Conservation (phyloP, 2,329 filamentous ascomycete species). For the Penicillium sp. region DNA sequence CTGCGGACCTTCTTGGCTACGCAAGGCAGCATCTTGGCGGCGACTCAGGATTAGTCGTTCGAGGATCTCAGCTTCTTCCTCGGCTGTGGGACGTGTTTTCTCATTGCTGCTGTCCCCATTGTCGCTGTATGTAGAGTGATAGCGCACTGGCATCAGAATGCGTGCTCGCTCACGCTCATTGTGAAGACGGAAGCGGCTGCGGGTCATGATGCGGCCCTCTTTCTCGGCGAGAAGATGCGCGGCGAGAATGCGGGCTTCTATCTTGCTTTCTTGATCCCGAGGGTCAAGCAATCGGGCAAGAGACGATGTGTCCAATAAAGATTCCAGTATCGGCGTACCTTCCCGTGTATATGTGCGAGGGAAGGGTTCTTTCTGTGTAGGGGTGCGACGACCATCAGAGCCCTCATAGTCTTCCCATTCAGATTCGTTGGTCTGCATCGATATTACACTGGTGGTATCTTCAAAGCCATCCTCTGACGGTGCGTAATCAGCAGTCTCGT, state of each 20-base stretch:
- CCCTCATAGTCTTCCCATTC: constrained; percentile 47
- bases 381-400: constrained; percentile 60
- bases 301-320: constrained; percentile 61
- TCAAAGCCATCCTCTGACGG: constrained; percentile 56
- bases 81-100: constrained; percentile 34
- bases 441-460: constrained; percentile 79
- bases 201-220: constrained; percentile 67
- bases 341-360: constrained; percentile 43
- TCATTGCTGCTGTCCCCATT: constrained; percentile 15
- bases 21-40: constrained; percentile 34
- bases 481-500: constrained; percentile 74
- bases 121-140: constrained; percentile 25
- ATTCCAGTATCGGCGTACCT: constrained; percentile 57
- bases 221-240: constrained; percentile 64
- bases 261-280: constrained; percentile 68
- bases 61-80: constrained; percentile 57
- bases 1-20: constrained; percentile 20
- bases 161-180: constrained; percentile 65
- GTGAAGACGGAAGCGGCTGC: constrained; percentile 62
- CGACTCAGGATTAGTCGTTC: constrained; percentile 58
- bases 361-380: constrained; percentile 64
- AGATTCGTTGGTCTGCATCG: constrained; percentile 51
- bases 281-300: constrained; percentile 81
- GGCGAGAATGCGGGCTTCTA: constrained; percentile 76
- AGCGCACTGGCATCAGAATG: constrained; percentile 55